Evolutionary conservation across 2,329 filamentous ascomycete species (phyloP).

Genomic region (Acrocalymma vagum): DNA sequence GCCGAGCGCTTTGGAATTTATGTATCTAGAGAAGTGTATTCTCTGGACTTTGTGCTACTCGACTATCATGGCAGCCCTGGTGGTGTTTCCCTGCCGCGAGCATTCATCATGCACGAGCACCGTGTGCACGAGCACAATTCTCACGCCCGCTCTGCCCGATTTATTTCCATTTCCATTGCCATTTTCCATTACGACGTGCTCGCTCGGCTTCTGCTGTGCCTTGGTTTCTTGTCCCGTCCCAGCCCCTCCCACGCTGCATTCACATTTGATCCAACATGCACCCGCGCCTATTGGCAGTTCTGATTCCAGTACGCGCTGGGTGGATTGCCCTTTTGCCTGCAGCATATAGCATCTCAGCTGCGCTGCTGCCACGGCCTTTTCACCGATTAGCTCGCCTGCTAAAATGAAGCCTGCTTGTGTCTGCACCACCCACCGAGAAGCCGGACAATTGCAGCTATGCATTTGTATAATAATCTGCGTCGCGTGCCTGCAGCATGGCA

Average conservation of each 20-base stretch:
- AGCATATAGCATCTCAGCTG: conserved; percentile 20
- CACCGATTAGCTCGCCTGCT: too few relatives aligned
- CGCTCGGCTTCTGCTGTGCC: conserved; percentile 36
- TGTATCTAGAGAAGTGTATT: too few relatives aligned
- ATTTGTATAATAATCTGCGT: too few relatives aligned
- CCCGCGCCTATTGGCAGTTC: conserved; percentile 30
- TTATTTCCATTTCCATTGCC: conserved; percentile 35
- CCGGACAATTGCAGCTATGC: too few relatives aligned
- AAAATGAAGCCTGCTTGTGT: neutral
- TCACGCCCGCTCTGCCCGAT: conserved; percentile 18
- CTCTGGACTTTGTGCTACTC: too few relatives aligned
- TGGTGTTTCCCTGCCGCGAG: too few relatives aligned
- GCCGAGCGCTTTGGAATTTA: too few relatives aligned
- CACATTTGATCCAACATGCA: conserved; percentile 28
- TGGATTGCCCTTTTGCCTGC: conserved; percentile 19
- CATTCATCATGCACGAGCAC: too few relatives aligned
- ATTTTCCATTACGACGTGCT: too few relatives aligned
- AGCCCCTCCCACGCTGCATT: conserved; percentile 44
- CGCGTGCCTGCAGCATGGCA: too few relatives aligned
- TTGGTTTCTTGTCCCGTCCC: conserved; percentile 40
- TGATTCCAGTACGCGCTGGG: conserved; percentile 32
- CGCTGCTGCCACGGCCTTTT: neutral
- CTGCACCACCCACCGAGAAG: too few relatives aligned
- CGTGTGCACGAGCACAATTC: conserved; percentile 39
- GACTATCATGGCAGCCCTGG: too few relatives aligned